Percentiles rank a stretch among this genome's conserved stretches.
Evolutionary conservation across 768 basidiomycete species (phyloP).

Genomic region (Candolleomyces eurysporus): DNA sequence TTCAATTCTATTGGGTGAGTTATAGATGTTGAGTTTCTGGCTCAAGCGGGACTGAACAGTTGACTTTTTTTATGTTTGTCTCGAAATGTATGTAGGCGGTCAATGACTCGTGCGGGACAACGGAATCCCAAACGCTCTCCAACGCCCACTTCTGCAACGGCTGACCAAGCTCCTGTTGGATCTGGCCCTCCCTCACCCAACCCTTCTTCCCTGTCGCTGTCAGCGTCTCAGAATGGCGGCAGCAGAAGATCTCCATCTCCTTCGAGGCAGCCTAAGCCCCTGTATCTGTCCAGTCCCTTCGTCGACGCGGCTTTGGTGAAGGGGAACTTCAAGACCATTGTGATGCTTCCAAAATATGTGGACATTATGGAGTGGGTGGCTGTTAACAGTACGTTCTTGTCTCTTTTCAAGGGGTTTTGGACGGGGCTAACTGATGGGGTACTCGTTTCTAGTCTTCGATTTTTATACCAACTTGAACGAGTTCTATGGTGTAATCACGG

Average conservation of each 20-base stretch:
- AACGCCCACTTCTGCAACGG: conserved; percentile 66
- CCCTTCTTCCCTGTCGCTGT: conserved; percentile 35
- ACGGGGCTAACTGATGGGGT: not conserved
- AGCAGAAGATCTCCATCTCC: not conserved
- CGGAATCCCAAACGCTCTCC: conserved; percentile 69
- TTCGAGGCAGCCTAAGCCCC: conserved; percentile 46
- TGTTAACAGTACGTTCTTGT: conserved; percentile 70
- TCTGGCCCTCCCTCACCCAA: conserved; percentile 31
- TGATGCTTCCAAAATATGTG: conserved; percentile 92
- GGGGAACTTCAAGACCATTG: conserved; percentile 98
- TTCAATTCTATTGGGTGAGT: conserved; percentile 79
- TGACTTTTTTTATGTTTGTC: not conserved
- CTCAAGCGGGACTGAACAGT: not conserved
- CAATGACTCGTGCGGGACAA: conserved; percentile 67
- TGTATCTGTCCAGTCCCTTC: conserved; percentile 93
- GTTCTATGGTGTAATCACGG: conserved; percentile 92
- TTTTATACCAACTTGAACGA: conserved; percentile 97
- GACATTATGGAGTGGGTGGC: conserved; percentile 98
- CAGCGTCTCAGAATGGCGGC: conserved; percentile 1
- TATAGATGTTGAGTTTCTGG: conserved; percentile 1
- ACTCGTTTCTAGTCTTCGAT: conserved; percentile 71
- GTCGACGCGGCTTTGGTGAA: conserved; percentile 94
- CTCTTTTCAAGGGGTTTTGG: not conserved
- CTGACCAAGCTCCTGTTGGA: not conserved
- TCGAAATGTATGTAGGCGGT: conserved; percentile 44